These are phyloP conservation scores for Neoboletus magnificus DNA, from an alignment of 768 basidiomycete genomes.

Conservation along the genomic window DNA sequence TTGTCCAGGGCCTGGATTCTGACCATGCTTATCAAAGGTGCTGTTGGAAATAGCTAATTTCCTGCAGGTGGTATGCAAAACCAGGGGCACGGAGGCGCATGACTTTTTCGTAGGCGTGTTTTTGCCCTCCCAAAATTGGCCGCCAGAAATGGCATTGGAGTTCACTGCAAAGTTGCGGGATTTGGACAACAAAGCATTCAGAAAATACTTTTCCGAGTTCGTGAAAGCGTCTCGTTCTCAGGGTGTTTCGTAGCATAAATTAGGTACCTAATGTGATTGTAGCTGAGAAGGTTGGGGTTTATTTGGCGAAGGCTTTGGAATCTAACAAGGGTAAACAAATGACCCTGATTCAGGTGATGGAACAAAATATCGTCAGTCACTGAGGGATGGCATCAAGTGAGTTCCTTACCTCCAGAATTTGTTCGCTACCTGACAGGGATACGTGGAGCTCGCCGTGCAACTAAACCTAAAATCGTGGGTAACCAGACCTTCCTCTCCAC, in stretches of 20 bases:
- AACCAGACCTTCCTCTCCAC: conserved; percentile 19
- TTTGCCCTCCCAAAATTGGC: conserved; percentile 88
- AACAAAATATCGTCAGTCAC: conserved; percentile 9
- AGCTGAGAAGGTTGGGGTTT: conserved; percentile 6
- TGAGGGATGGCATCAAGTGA: conserved; percentile 31
- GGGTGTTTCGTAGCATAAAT: conserved; percentile 44
- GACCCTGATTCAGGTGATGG: conserved; percentile 19
- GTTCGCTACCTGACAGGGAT: conserved; percentile 11
- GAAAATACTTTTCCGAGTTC: conserved; percentile 86
- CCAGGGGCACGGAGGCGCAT: conserved; percentile 78
- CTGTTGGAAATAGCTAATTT: conserved; percentile 86
- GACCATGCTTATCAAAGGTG: conserved; percentile 47
- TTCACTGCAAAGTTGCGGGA: conserved; percentile 74
- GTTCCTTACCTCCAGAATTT: background rate
- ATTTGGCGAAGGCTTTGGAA: conserved; percentile 33
- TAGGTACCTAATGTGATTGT: conserved; percentile 4
- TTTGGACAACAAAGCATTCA: conserved; percentile 70
- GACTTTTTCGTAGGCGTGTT: conserved; percentile 76
- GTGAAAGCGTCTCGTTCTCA: conserved; percentile 66
- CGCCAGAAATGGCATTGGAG: conserved; percentile 69
- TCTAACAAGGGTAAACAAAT: conserved; percentile 33
- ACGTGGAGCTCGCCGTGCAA: conserved; percentile 27
- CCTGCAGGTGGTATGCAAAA: conserved; percentile 72
- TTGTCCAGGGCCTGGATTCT: background rate
- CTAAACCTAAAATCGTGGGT: conserved; percentile 44